Conservation (phyloP, 371 early-diverging fungal species). For the Circinella umbellata region DNA sequence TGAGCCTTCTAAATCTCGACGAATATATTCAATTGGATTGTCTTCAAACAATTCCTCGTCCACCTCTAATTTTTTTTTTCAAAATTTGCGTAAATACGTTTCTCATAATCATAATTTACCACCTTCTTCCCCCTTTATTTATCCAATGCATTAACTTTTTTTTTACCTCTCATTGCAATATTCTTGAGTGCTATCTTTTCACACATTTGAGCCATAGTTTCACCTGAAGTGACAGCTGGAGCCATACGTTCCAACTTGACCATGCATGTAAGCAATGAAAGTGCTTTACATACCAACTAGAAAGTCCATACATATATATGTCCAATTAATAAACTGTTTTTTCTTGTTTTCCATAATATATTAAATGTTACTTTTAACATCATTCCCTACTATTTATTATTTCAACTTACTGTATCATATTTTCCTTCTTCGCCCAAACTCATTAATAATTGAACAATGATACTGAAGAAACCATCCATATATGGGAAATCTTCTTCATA, state of each 20-base stretch:
- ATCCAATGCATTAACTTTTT: background rate
- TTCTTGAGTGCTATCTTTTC: slow-evolving; percentile 95
- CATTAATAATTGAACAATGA: slow-evolving; percentile 86
- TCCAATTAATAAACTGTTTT: too few relatives aligned
- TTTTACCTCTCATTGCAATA: slow-evolving; percentile 76
- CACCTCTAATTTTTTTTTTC: slow-evolving; percentile 48
- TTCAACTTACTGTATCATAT: slow-evolving; percentile 75
- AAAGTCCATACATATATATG: background rate
- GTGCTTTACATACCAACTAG: slow-evolving; percentile 86
- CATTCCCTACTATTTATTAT: too few relatives aligned
- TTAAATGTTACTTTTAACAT: too few relatives aligned
- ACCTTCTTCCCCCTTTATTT: background rate
- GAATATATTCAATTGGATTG: slow-evolving; percentile 93
- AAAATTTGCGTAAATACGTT: background rate
- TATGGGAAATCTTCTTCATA: slow-evolving; percentile 89
- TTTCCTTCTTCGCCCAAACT: slow-evolving; percentile 71
- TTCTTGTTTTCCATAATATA: too few relatives aligned
- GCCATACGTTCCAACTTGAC: slow-evolving; percentile 78
- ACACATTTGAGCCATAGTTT: slow-evolving; percentile 79
- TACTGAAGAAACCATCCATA: slow-evolving; percentile 81
- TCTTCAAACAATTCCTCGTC: slow-evolving; percentile 97
- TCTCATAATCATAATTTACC: background rate
- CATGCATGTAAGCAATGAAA: slow-evolving; percentile 88
- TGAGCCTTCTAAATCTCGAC: slow-evolving; percentile 93
- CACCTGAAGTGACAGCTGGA: slow-evolving; percentile 70